Evolutionary conservation across 345 rosid genomes (phyloP), one percentile per base, ranked within the genome.

Genomic region (Populus tremula): DNA sequence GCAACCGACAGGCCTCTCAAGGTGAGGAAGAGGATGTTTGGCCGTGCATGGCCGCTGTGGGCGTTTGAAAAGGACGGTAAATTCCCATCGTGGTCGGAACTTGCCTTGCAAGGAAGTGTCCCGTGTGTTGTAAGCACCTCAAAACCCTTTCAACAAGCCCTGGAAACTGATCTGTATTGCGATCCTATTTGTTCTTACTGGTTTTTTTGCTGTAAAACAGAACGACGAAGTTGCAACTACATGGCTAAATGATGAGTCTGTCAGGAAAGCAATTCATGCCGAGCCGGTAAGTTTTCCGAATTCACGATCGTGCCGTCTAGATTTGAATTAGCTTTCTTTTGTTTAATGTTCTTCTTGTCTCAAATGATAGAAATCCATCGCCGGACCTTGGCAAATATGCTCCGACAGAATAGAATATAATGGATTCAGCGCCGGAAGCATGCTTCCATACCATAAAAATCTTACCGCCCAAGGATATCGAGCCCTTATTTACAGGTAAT

Each of bases 401-500:
- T 71, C 87, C 0, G 8, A 0, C 7, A 82, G 77, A 65, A 23
- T 87, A 35, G 8, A 3, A 9, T 89, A 81, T 76, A 27, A 27
- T 27, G 0, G 8, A 14, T 75, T 17, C 20, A 78, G 78, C 69
- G 80, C 87, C 23, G 92, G 90, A 25, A 87, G 82, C 53, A 85
- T 89, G 89, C 63, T 90, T 8, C 83, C 79, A 43, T 85, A 78
- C 79, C 93, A 88, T 79, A 79, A 62, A 66, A 79, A 64, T 36
- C 77, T 90, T 6, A 90, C 94, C 5, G 20, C 70, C 18, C 81
- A 75, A 72, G 88, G 87, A 10, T 87, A 86, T 62, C 76, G 91
- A 36, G 94, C 85, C 14, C 90, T 89, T 49, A 86, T 90, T 16
- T 90, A 76, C 79, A 87, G 92, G 94, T 89, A 76, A 35, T 3